These are phyloP conservation scores for Pseudocercospora crystallina DNA, from an alignment of 2,329 filamentous ascomycete species.

Conservation along the genomic window DNA sequence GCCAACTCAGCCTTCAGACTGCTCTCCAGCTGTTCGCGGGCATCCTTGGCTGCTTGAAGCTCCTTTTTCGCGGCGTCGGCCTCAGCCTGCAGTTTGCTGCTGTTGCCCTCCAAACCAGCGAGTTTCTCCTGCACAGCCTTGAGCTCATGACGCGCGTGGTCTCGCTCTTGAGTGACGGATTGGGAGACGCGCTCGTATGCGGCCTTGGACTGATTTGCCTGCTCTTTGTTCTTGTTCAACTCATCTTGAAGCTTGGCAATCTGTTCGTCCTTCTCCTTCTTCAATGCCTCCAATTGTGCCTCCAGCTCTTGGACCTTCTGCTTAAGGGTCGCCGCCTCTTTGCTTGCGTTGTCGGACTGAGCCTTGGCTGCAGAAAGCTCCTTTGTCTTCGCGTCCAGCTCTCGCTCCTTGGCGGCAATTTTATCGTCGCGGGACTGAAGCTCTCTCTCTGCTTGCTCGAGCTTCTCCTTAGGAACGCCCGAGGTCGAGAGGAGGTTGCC, in stretches of 20 bases:
- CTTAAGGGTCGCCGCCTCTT: constrained; percentile 14
- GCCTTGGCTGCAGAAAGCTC: constrained; percentile 13
- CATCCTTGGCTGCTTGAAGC: constrained; percentile 14
- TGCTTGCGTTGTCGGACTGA: constrained; percentile 12
- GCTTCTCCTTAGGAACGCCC: constrained; percentile 21
- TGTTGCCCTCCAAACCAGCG: constrained; percentile 7
- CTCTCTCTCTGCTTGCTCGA: constrained; percentile 23
- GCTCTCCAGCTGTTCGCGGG: constrained; percentile 12
- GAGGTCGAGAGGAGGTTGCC: constrained; percentile 20
- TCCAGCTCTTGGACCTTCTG: constrained; percentile 17
- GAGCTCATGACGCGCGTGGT: constrained; percentile 24
- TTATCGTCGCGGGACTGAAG: constrained; percentile 18
- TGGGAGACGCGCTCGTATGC: constrained; percentile 23
- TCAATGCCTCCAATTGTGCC: constrained; percentile 12
- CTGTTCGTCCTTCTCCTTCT: constrained; percentile 12
- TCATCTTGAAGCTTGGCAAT: constrained; percentile 15
- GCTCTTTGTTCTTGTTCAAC: constrained; percentile 15
- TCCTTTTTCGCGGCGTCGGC: constrained; percentile 14
- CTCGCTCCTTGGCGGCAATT: constrained; percentile 14
- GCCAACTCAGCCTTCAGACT: constrained; percentile 16
- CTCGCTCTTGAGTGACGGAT: constrained; percentile 24
- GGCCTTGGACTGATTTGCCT: constrained; percentile 9
- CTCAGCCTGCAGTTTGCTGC: constrained; percentile 15
- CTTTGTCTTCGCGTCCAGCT: constrained; percentile 13
- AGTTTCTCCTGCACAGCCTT: constrained; percentile 16